Base-by-base conservation (phyloP, 805 yeast genomes). In the Ogataea methanolica region DNA sequence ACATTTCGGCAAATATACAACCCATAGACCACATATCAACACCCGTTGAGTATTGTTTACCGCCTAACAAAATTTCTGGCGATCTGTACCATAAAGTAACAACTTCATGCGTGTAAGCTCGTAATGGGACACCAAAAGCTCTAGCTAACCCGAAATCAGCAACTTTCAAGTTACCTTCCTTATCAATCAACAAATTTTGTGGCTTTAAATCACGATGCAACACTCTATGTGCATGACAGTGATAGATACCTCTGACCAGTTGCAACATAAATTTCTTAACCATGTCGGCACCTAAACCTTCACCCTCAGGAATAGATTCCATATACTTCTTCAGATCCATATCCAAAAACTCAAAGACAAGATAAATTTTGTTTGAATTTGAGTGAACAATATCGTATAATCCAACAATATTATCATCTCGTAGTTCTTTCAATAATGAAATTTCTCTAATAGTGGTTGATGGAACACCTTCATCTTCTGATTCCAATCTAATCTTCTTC, bases 11-110 rank as follows among this genome's bases (percentile, higher is more conserved):
- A 66, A 94, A 87, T 42, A 94, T 94, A 64, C 97, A 91, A 15
- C 99, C 99, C 51, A 92, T 87, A 11, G 97, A 88, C 99, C 99
- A 94, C 86, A 94, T 90, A 66, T 94, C 99, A 44, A 94, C 97
- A 17, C 98, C 97, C 0, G 98, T 94, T 34, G 97, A 88, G 67
- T 94, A 94, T 61, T 94, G 97, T 57, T 95, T 88, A 3, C 97
- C 97, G 14, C 99, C 99, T 54, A 94, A 78, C 51, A 94, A 72
- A 47, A 94, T 88, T 69, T 94, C 99, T 4, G 99, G 99, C 0
- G 97, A 89, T 56, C 99, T 76, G 67, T 94, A 94, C 99, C 99
- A 94, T 57, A 94, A 72, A 0, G 99, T 94, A 42, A 94, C 99
- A 41, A 94, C 98, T 67, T 94, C 99, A 69, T 94, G 97, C 12